A percentile compares a stretch with the other conserved stretches of the same genome.
Conservation (phyloP, 768 basidiomycete genomes). For the Pleurotus sapidus region DNA sequence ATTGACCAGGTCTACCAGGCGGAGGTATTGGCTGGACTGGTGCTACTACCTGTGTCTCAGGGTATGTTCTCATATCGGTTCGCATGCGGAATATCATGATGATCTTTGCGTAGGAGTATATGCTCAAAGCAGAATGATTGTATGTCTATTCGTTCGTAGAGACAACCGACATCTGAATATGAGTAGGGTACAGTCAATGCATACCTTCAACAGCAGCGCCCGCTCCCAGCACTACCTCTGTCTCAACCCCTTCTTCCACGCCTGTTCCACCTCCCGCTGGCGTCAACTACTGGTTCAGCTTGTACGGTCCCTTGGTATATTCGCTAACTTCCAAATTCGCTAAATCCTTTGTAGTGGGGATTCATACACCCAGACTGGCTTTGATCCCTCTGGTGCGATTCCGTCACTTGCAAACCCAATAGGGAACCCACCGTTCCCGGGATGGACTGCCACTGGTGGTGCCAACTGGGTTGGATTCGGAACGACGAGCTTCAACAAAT, state of each 20-base stretch:
- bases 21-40: constrained; percentile 37
- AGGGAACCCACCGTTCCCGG: constrained; percentile 54
- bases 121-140: constrained; percentile 27
- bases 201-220: constrained; percentile 19
- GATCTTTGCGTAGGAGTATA: constrained; percentile 8
- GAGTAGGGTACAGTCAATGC: constrained; percentile 40
- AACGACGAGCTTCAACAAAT: constrained; percentile 50
- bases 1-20: constrained; percentile 10
- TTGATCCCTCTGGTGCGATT: constrained; percentile 34
- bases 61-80: constrained; percentile 20
- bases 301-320: constrained; percentile 28
- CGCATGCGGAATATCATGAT: not conserved
- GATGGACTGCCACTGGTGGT: constrained; percentile 51
- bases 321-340: not conserved
- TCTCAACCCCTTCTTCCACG: constrained; percentile 18
- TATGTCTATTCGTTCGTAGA: constrained; percentile 11
- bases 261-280: constrained; percentile 14
- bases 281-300: constrained; percentile 56
- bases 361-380: constrained; percentile 59
- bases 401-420: constrained; percentile 46
- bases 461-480: constrained; percentile 59
- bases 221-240: not conserved
- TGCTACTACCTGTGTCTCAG: constrained; percentile 35
- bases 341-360: constrained; percentile 38
- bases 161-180: not conserved